phyloP scores from a whole-genome alignment of 768 basidiomycete species.

The Sarcomyxa edulis region DNA sequence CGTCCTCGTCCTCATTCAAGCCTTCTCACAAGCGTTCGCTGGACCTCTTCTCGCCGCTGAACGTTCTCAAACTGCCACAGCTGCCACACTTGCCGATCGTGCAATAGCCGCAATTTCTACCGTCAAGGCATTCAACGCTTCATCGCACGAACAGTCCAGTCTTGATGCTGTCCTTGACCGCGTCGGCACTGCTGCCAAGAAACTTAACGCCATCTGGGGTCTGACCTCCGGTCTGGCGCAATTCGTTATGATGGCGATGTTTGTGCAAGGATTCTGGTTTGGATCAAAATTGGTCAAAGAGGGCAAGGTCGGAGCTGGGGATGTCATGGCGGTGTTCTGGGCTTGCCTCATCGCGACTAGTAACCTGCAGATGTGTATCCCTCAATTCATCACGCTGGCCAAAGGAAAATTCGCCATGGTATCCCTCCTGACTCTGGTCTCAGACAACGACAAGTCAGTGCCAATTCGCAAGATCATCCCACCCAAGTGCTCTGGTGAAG shows the following conservation, averaged over 20 bases:
- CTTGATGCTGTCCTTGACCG: conserved; percentile 38
- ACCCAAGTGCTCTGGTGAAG: conserved; percentile 60
- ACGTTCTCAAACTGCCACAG: conserved; percentile 59
- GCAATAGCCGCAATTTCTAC: conserved; percentile 74
- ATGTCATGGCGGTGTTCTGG: conserved; percentile 98
- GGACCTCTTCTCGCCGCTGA: conserved; percentile 65
- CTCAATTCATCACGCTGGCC: conserved; percentile 68
- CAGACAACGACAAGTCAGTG: conserved; percentile 30
- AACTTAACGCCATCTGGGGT: conserved; percentile 73
- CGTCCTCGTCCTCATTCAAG: conserved; percentile 70
- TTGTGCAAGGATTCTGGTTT: conserved; percentile 97
- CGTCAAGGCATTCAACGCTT: conserved; percentile 90
- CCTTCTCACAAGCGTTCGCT: conserved; percentile 64
- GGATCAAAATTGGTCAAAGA: conserved; percentile 85
- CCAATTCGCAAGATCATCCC: conserved; percentile 65
- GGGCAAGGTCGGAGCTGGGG: conserved; percentile 61
- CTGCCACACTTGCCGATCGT: conserved; percentile 77
- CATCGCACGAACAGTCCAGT: conserved; percentile 38
- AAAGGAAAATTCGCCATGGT: conserved; percentile 84
- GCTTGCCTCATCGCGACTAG: conserved; percentile 87
- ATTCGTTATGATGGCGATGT: conserved; percentile 87
- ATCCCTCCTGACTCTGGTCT: conserved; percentile 56
- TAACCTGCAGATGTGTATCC: conserved; percentile 84
- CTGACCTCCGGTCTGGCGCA: conserved; percentile 61
- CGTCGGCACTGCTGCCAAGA: conserved; percentile 41